phyloP scores from a whole-genome alignment of 805 yeast species.

The Metschnikowia chrysomelidarum region DNA sequence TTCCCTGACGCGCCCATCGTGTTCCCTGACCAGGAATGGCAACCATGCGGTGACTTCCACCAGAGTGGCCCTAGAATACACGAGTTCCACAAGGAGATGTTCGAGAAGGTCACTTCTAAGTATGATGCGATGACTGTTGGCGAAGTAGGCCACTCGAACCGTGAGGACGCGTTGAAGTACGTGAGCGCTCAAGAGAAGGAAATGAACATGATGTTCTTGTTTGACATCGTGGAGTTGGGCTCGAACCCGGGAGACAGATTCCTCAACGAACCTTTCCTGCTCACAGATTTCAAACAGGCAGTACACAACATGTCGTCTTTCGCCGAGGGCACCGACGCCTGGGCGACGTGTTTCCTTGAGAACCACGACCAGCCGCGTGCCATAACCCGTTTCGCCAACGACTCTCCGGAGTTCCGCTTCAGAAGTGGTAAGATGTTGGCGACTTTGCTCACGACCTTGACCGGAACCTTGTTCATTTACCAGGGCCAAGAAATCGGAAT shows the following conservation, averaged over 20 bases:
- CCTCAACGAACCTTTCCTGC: constrained; percentile 29
- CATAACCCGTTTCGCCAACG: constrained; percentile 51
- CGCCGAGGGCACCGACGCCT: constrained; percentile 50
- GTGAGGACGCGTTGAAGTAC: constrained; percentile 43
- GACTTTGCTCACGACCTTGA: constrained; percentile 42
- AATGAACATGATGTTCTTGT: constrained; percentile 42
- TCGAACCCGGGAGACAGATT: constrained; percentile 35
- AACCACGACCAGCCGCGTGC: constrained; percentile 61
- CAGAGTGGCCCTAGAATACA: constrained; percentile 56
- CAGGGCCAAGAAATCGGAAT: constrained; percentile 64
- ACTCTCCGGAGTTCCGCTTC: constrained; percentile 26
- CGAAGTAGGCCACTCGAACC: constrained; percentile 46
- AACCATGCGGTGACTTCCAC: constrained; percentile 33
- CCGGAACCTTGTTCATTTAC: constrained; percentile 55
- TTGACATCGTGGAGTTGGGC: constrained; percentile 37
- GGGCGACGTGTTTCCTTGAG: constrained; percentile 55
- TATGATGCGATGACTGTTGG: constrained; percentile 59
- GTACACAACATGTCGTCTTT: constrained; percentile 34
- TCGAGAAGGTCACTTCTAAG: constrained; percentile 37
- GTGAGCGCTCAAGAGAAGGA: constrained; percentile 40
- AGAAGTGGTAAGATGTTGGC: constrained; percentile 50
- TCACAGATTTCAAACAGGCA: constrained; percentile 43
- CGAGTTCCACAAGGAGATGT: constrained; percentile 54
- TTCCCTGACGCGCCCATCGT: constrained; percentile 50
- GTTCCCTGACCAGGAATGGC: constrained; percentile 40